Conservation (phyloP, 306 rosid species). For the Abrus pulchellus region DNA sequence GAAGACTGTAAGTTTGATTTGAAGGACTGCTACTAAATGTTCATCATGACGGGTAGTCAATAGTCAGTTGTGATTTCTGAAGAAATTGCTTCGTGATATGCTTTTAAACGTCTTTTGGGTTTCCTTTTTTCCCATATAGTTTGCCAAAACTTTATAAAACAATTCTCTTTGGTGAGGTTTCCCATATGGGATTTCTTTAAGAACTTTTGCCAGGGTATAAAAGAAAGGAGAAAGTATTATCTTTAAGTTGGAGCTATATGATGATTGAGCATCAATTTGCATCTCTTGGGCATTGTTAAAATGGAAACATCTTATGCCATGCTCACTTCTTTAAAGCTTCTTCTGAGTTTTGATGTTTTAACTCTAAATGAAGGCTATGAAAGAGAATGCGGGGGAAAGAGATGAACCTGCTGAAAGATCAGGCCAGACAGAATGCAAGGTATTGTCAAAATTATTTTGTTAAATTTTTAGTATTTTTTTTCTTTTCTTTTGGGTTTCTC, state of each 20-base stretch:
- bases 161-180: neutral
- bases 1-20: slow-evolving; percentile 2
- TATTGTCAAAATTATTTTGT: slow-evolving; percentile 46
- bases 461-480: neutral
- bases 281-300: slow-evolving; percentile 17
- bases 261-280: slow-evolving; percentile 24
- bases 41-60: neutral
- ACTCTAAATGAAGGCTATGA: slow-evolving; percentile 59
- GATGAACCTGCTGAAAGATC: slow-evolving; percentile 67
- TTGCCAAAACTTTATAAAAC: slow-evolving; percentile 11
- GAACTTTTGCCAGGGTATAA: neutral
- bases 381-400: slow-evolving; percentile 63
- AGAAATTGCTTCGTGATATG: slow-evolving; percentile 24
- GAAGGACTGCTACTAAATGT: slow-evolving; percentile 16
- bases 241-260: neutral
- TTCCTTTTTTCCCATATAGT: neutral
- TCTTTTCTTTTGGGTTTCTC: neutral
- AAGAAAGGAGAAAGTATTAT: neutral
- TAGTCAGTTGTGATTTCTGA: slow-evolving; percentile 8
- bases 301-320: slow-evolving; percentile 7
- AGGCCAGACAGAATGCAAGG: slow-evolving; percentile 91
- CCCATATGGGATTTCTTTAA: neutral
- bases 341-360: slow-evolving; percentile 44
- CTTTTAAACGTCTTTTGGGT: slow-evolving; percentile 22
- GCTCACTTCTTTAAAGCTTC: slow-evolving; percentile 43